phyloP scores from a whole-genome alignment of 352 stramenopile species.

The Phytophthora pistaciae region DNA sequence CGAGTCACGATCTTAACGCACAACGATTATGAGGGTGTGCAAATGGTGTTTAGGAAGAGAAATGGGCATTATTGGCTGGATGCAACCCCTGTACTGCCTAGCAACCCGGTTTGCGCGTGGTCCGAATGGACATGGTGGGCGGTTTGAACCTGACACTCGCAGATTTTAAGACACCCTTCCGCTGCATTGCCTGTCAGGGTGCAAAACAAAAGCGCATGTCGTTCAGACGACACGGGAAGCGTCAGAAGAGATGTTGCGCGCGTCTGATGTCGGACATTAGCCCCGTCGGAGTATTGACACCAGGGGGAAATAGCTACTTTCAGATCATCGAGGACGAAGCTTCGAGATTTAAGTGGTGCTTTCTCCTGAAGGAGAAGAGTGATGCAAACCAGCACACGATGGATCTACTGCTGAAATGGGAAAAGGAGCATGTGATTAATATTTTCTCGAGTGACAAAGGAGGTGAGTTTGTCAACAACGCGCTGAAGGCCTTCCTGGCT shows the following conservation, averaged over 20 bases:
- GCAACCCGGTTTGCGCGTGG: neutral
- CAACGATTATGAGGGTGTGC: neutral
- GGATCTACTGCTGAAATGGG: neutral
- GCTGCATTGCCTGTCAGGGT: conserved; percentile 6
- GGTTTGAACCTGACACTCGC: neutral
- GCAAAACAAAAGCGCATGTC: conserved; percentile 2
- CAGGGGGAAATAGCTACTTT: conserved; percentile 4
- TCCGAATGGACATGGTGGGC: neutral
- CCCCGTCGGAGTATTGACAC: neutral
- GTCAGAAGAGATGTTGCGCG: neutral
- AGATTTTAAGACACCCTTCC: neutral
- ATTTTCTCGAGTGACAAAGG: conserved; percentile 7
- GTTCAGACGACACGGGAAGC: neutral
- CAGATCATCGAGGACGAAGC: conserved; percentile 2
- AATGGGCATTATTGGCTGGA: neutral
- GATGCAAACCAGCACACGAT: neutral
- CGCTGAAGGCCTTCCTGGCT: neutral
- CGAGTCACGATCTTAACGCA: neutral
- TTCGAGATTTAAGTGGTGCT: neutral
- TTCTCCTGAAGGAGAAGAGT: neutral
- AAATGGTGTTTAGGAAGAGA: neutral
- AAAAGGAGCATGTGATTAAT: neutral
- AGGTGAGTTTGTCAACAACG: neutral
- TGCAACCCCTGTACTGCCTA: neutral
- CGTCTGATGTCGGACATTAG: conserved; percentile 4